These are phyloP conservation scores for Trichocomaceae sp. DNA, from an alignment of 2,329 filamentous ascomycete species.

Conservation along the genomic window DNA sequence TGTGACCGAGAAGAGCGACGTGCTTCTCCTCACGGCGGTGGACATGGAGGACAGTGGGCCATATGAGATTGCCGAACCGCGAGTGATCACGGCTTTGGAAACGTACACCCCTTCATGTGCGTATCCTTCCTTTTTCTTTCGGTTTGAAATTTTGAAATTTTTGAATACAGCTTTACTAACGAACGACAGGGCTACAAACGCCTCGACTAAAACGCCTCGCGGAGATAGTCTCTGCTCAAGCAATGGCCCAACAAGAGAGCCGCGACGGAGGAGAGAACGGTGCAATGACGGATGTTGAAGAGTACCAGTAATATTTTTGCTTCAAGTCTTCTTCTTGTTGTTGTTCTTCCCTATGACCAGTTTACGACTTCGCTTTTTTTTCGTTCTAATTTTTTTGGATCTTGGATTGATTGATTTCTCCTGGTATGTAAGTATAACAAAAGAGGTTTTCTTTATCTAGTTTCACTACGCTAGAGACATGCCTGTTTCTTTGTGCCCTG, in stretches of 20 bases:
- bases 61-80: conserved; percentile 95
- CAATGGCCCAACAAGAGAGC: conserved; percentile 91
- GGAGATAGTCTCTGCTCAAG: conserved; percentile 96
- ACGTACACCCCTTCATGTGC: conserved; percentile 97
- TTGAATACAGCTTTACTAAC: conserved; percentile 18
- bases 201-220: conserved; percentile 88
- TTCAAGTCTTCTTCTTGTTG: conserved; percentile 1
- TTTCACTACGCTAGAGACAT: background rate
- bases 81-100: conserved; percentile 91
- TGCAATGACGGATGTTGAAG: conserved; percentile 9
- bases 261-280: conserved; percentile 45
- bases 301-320: background rate
- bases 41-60: conserved; percentile 99
- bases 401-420: conserved; percentile 6
- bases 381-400: background rate
- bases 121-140: conserved; percentile 28
- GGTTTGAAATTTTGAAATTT: background rate
- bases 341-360: conserved; percentile 3
- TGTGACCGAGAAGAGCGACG: conserved; percentile 97
- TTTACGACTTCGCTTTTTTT: conserved; percentile 13
- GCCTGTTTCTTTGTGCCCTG: background rate
- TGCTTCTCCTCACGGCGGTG: conserved; percentile 84
- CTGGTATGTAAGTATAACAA: conserved; percentile 12
- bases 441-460: background rate
- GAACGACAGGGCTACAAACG: conserved; percentile 71